Evolutionary conservation across 2,329 filamentous ascomycete species (phyloP).

Genomic region (Aspergillus calidoustus): DNA sequence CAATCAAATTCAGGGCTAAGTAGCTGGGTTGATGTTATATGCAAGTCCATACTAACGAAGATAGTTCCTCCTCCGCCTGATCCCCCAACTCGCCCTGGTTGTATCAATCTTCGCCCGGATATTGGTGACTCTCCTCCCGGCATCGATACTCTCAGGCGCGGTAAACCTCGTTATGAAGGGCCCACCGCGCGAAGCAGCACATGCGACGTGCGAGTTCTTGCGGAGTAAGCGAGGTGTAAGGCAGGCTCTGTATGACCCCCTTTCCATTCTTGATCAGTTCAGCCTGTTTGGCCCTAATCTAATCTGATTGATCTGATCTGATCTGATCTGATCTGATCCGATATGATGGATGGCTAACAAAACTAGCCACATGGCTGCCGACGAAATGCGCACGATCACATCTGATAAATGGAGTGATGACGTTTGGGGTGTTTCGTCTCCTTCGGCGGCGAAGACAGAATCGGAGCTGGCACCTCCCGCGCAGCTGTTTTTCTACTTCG

Average conservation of each 20-base stretch:
- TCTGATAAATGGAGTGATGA: conserved; percentile 62
- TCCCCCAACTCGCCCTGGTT: conserved; percentile 45
- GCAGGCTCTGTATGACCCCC: conserved; percentile 56
- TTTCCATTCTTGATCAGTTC: background rate
- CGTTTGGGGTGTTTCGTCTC: conserved; percentile 58
- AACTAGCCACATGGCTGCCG: conserved; percentile 57
- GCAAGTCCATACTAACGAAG: background rate
- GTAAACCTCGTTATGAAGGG: conserved; percentile 48
- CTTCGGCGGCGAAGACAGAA: background rate
- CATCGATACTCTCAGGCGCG: conserved; percentile 43
- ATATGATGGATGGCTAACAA: conserved; percentile 1
- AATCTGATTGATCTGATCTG: background rate
- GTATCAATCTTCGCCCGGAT: conserved; percentile 46
- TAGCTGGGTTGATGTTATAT: background rate
- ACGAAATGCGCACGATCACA: conserved; percentile 63
- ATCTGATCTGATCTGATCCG: background rate
- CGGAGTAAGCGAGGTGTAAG: conserved; percentile 54
- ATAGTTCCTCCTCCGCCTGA: conserved; percentile 32
- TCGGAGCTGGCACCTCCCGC: conserved; percentile 37
- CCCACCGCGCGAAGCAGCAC: conserved; percentile 44
- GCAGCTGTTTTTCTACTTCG: conserved; percentile 63
- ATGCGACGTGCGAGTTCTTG: conserved; percentile 57
- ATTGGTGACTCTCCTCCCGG: conserved; percentile 50
- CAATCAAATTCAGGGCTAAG: no score
- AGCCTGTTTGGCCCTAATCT: background rate